Conservation (phyloP, 306 rosid genomes). For the Carpinus fangiana region DNA sequence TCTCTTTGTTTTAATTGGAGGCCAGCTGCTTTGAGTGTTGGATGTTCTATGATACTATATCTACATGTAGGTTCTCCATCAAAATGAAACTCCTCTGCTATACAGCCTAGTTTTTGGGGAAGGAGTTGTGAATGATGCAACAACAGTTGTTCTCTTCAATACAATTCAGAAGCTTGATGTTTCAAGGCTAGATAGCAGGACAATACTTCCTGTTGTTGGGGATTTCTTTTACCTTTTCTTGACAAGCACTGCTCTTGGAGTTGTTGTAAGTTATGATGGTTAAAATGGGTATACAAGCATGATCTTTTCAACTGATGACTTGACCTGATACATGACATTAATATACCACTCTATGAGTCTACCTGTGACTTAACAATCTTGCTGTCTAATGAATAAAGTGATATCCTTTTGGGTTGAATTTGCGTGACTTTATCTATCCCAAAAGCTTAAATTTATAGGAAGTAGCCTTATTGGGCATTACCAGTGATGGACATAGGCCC, state of each 20-base stretch:
- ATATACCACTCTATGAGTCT: not conserved
- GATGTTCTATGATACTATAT: constrained; percentile 11
- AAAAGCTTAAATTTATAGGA: too few relatives aligned
- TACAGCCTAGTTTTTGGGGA: constrained; percentile 96
- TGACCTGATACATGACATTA: not conserved
- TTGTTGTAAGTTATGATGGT: constrained; percentile 48
- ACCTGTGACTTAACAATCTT: not conserved
- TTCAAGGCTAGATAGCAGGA: constrained; percentile 32
- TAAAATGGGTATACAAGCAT: not conserved
- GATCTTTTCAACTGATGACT: not conserved
- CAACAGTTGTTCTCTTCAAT: constrained; percentile 87
- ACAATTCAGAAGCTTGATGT: constrained; percentile 81
- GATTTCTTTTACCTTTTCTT: constrained; percentile 76
- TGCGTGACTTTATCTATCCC: not conserved
- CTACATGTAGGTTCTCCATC: constrained; percentile 71
- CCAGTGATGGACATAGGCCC: too few relatives aligned
- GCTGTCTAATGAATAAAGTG: not conserved
- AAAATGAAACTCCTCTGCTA: constrained; percentile 83
- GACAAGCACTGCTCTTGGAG: constrained; percentile 80
- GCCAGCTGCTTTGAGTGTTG: constrained; percentile 4
- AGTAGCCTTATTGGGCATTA: too few relatives aligned
- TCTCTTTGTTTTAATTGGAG: constrained; percentile 31
- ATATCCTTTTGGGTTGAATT: not conserved
- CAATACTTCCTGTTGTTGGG: constrained; percentile 42
- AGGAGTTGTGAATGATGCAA: constrained; percentile 96